Percentiles rank a stretch among this genome's conserved stretches.
These are phyloP conservation scores for Suillus paluster DNA, from an alignment of 768 basidiomycete genomes.

Conservation along the genomic window DNA sequence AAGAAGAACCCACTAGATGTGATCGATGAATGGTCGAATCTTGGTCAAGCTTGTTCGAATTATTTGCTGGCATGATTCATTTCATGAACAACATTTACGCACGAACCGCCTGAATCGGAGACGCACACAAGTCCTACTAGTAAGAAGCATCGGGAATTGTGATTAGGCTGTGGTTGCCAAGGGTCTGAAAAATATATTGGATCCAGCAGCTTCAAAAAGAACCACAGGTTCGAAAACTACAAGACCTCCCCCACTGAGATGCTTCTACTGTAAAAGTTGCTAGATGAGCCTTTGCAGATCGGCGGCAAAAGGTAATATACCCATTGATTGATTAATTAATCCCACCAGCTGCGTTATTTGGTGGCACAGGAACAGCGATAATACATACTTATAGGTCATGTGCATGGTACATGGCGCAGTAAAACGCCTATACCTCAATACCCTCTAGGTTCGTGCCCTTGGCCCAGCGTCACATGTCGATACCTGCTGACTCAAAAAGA, in stretches of 20 bases:
- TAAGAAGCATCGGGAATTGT: background rate
- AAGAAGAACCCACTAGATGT: background rate
- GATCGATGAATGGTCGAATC: too few species aligned
- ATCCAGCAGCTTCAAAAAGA: background rate
- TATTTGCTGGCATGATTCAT: too few species aligned
- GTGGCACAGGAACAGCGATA: background rate
- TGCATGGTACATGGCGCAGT: background rate
- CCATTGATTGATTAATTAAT: background rate
- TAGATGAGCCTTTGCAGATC: background rate
- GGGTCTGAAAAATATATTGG: background rate
- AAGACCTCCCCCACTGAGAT: background rate
- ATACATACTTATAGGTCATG: background rate
- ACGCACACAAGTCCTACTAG: too few species aligned
- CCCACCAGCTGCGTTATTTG: background rate
- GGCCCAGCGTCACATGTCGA: conserved; percentile 4
- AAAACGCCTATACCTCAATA: conserved; percentile 64
- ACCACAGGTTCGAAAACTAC: background rate
- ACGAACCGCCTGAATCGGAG: too few species aligned
- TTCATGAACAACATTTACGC: background rate
- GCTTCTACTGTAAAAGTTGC: background rate
- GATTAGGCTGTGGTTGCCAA: background rate
- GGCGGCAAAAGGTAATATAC: background rate
- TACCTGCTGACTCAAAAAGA: background rate
- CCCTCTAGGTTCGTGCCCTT: conserved; percentile 88
- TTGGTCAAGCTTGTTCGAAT: too few species aligned